phyloP scores from a whole-genome alignment of 306 rosid species.

The Corylus avellana region DNA sequence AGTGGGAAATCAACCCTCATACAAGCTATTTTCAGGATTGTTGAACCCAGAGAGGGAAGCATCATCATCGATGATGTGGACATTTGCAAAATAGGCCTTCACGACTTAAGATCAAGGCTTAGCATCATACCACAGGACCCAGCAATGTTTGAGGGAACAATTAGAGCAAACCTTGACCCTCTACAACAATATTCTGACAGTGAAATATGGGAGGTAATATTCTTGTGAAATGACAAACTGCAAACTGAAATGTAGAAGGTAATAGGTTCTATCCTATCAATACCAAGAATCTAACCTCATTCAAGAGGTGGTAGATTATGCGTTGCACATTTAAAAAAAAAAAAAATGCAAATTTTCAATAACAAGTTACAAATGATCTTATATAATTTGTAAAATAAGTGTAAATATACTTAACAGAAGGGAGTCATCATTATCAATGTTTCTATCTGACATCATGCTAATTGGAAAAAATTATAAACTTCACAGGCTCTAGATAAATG shows the following conservation, averaged over 20 bases:
- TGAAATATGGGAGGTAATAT: conserved; percentile 72
- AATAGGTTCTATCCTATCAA: too few species aligned
- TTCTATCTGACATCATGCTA: not conserved
- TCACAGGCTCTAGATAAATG: conserved; percentile 86
- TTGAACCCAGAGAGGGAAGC: conserved; percentile 90
- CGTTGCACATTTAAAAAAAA: not conserved
- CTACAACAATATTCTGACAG: conserved; percentile 61
- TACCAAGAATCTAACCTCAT: not conserved
- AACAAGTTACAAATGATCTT: not conserved
- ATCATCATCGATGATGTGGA: conserved; percentile 73
- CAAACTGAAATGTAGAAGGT: not conserved
- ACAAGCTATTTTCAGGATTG: conserved; percentile 85
- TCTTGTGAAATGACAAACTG: not conserved
- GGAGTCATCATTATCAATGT: not conserved
- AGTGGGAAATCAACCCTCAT: conserved; percentile 97
- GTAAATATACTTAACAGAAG: not conserved
- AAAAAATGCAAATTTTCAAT: not conserved
- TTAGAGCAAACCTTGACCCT: conserved; percentile 88
- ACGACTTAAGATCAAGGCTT: conserved; percentile 86
- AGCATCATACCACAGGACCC: conserved; percentile 98
- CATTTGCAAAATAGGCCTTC: conserved; percentile 79
- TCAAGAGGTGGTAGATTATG: not conserved
- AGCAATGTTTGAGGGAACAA: conserved; percentile 86
- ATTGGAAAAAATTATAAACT: conserved; percentile 5
- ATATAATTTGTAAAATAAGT: not conserved